A percentile compares a stretch with the other conserved stretches of the same genome.
These are phyloP conservation scores for Hericium rajendrae DNA, from an alignment of 768 basidiomycete species.

Conservation along the genomic window DNA sequence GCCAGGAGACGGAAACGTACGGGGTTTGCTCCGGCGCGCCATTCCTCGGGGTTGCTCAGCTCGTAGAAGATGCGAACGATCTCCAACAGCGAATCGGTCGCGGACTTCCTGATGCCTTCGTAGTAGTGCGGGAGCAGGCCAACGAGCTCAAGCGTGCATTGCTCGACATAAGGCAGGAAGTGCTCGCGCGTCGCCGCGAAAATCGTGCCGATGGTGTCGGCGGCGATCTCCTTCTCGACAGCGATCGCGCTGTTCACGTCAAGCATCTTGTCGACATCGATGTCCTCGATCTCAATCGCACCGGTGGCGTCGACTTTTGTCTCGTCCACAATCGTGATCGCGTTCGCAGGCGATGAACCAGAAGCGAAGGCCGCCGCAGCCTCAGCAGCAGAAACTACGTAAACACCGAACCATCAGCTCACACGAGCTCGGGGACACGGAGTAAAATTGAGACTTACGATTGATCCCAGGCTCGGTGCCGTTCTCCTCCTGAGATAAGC, in stretches of 20 bases:
- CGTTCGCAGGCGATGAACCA: slow-evolving; percentile 62
- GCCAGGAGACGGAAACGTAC: slow-evolving; percentile 24
- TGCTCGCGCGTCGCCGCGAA: slow-evolving; percentile 73
- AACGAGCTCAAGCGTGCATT: slow-evolving; percentile 69
- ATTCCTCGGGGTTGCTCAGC: slow-evolving; percentile 71
- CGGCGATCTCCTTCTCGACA: slow-evolving; percentile 98
- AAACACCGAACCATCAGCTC: not conserved
- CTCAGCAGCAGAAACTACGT: slow-evolving; percentile 42
- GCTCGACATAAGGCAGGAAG: slow-evolving; percentile 89
- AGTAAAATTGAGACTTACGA: not conserved
- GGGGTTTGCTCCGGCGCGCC: slow-evolving; percentile 62
- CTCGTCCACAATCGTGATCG: slow-evolving; percentile 56
- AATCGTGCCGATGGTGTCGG: slow-evolving; percentile 88
- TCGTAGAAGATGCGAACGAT: slow-evolving; percentile 90
- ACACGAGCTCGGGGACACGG: not conserved
- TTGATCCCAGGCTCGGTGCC: slow-evolving; percentile 38
- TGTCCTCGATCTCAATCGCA: slow-evolving; percentile 63
- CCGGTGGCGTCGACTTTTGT: slow-evolving; percentile 36
- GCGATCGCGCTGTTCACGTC: slow-evolving; percentile 94
- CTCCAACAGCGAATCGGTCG: slow-evolving; percentile 79
- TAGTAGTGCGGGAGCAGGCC: slow-evolving; percentile 84
- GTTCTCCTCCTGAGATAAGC: slow-evolving; percentile 76
- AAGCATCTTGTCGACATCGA: slow-evolving; percentile 76
- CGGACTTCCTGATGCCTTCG: slow-evolving; percentile 93
- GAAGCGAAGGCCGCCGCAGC: slow-evolving; percentile 57